A percentile compares a stretch with the other conserved stretches of the same genome.
phyloP scores from a whole-genome alignment of 805 yeast species.

The Yamadazyma insecticola region DNA sequence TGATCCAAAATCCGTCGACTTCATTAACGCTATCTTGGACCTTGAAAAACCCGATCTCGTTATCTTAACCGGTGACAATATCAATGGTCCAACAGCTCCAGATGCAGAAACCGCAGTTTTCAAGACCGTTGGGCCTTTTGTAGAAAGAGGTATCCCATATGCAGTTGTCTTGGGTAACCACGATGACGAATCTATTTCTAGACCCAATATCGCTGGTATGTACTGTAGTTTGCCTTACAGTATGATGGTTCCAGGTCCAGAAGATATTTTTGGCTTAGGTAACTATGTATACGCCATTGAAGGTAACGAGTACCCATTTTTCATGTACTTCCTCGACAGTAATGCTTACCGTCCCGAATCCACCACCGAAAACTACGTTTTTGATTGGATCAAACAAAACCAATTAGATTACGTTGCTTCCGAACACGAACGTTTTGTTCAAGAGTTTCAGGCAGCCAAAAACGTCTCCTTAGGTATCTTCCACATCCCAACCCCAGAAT shows the following conservation, averaged over 20 bases:
- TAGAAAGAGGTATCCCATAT: constrained; percentile 66
- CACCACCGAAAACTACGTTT: no score
- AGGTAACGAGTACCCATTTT: no score
- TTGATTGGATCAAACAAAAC: no score
- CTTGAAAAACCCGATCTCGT: constrained; percentile 77
- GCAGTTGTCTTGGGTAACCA: constrained; percentile 88
- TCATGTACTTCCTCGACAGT: no score
- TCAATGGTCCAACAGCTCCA: constrained; percentile 71
- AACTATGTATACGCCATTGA: constrained; percentile 44
- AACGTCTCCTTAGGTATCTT: no score
- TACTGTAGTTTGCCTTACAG: constrained; percentile 62
- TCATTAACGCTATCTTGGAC: constrained; percentile 59
- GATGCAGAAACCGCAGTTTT: constrained; percentile 76
- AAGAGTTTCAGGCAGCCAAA: no score
- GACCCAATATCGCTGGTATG: constrained; percentile 55
- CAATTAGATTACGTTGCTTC: no score
- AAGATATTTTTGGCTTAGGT: constrained; percentile 71
- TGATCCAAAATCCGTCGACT: constrained; percentile 60
- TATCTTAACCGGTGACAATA: constrained; percentile 84
- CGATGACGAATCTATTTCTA: constrained; percentile 58
- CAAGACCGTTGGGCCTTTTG: constrained; percentile 67
- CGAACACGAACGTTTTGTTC: no score
- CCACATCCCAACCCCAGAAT: no score
- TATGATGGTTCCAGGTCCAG: constrained; percentile 57
- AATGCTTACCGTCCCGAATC: no score